phyloP scores from a whole-genome alignment of 2,329 filamentous ascomycete genomes.

The Microdochium bolleyi region DNA sequence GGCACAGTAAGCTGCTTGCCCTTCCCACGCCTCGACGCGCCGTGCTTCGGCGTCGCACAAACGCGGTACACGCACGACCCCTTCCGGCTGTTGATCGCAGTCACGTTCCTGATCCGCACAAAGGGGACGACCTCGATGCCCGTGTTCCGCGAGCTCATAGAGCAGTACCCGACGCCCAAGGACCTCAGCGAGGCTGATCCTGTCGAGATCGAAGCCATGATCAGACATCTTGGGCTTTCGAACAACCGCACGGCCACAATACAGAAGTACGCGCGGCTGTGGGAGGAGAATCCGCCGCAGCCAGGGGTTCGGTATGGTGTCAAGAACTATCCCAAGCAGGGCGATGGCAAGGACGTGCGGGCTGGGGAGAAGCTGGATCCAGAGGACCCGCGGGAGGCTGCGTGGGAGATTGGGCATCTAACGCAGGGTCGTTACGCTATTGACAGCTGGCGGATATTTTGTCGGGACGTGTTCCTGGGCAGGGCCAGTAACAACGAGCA shows the following conservation, averaged over 20 bases:
- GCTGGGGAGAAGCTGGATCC: slow-evolving; percentile 16
- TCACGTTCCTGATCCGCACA: slow-evolving; percentile 80
- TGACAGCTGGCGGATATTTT: slow-evolving; percentile 93
- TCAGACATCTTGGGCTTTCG: slow-evolving; percentile 64
- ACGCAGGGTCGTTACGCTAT: slow-evolving; percentile 76
- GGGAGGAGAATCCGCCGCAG: slow-evolving; percentile 55
- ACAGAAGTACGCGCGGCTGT: slow-evolving; percentile 61
- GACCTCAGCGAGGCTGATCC: slow-evolving; percentile 50
- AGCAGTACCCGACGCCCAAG: slow-evolving; percentile 57
- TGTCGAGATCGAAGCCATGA: slow-evolving; percentile 50
- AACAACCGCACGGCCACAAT: slow-evolving; percentile 59
- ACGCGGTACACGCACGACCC: slow-evolving; percentile 68
- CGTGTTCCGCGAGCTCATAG: slow-evolving; percentile 61
- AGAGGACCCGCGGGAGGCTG: slow-evolving; percentile 16
- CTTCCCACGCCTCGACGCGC: slow-evolving; percentile 58
- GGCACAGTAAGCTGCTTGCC: slow-evolving; percentile 46
- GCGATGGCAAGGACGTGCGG: slow-evolving; percentile 19
- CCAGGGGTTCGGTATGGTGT: slow-evolving; percentile 47
- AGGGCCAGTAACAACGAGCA: background rate
- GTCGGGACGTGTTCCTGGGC: slow-evolving; percentile 67
- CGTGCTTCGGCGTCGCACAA: slow-evolving; percentile 72
- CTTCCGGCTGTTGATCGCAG: slow-evolving; percentile 73
- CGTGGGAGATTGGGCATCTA: slow-evolving; percentile 81
- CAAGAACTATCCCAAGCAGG: slow-evolving; percentile 31
- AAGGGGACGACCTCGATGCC: slow-evolving; percentile 68